Conservation (phyloP, 768 basidiomycete genomes). For the Amanita fuliginea region DNA sequence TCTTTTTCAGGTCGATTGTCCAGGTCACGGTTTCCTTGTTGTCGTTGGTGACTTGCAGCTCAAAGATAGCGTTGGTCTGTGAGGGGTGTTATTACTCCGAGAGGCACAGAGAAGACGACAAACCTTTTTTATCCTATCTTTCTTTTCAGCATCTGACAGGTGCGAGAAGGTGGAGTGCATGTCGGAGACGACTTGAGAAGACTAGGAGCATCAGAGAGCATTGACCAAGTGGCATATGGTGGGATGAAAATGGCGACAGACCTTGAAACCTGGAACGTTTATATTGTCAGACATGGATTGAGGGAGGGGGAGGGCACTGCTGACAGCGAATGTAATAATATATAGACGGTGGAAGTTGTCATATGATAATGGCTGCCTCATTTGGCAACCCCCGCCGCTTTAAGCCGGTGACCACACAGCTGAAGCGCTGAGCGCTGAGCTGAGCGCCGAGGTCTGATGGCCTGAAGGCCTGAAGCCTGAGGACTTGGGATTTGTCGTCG, state of each 20-base stretch:
- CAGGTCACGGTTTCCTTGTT: slow-evolving; percentile 64
- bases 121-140: slow-evolving; percentile 69
- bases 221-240: not conserved
- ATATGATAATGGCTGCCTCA: not conserved
- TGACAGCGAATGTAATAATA: not conserved
- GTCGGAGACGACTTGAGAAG: slow-evolving; percentile 52
- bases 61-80: slow-evolving; percentile 83
- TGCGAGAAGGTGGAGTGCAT: slow-evolving; percentile 41
- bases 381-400: no score
- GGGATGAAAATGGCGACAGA: slow-evolving; percentile 11
- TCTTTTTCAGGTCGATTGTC: slow-evolving; percentile 92
- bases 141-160: slow-evolving; percentile 51
- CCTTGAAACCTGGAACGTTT: slow-evolving; percentile 70
- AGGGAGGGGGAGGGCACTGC: not conserved
- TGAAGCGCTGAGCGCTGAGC: no score
- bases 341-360: not conserved
- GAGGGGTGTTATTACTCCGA: not conserved
- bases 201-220: slow-evolving; percentile 24
- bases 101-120: not conserved
- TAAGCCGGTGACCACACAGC: no score
- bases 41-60: slow-evolving; percentile 68
- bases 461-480: no score
- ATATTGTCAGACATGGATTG: slow-evolving; percentile 54
- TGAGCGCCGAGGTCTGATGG: no score
- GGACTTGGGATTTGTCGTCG: no score